phyloP scores from a whole-genome alignment of 371 early-diverging fungal species.

The Rhizopus sp. region DNA sequence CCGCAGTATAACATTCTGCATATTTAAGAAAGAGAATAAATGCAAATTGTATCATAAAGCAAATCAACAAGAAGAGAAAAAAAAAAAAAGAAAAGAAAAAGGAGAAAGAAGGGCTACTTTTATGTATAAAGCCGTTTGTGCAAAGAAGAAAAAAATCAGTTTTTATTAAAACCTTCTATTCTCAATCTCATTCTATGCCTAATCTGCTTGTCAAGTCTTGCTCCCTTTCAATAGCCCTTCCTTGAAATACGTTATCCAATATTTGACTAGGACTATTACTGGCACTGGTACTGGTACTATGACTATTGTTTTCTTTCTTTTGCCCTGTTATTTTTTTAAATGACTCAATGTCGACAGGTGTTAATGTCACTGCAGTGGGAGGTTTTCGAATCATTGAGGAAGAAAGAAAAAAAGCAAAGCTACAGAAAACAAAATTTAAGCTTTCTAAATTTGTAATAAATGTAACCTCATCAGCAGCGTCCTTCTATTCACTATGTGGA shows the following conservation, averaged over 20 bases:
- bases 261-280: not conserved
- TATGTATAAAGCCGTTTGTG: slow-evolving; percentile 2
- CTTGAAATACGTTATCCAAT: slow-evolving; percentile 12
- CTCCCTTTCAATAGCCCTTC: not conserved
- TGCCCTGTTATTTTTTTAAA: slow-evolving; percentile 8
- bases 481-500: too few relatives aligned
- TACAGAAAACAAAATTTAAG: too few relatives aligned
- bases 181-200: slow-evolving; percentile 6
- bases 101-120: not conserved
- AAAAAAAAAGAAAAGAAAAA: slow-evolving; percentile 1
- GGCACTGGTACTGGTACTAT: not conserved
- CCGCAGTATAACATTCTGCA: slow-evolving; percentile 13
- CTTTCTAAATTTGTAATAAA: too few relatives aligned
- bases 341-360: slow-evolving; percentile 12
- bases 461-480: too few relatives aligned
- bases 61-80: slow-evolving; percentile 4
- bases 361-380: slow-evolving; percentile 15
- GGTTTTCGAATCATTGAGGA: slow-evolving; percentile 14
- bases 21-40: slow-evolving; percentile 2
- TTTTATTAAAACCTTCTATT: slow-evolving; percentile 14
- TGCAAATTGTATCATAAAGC: slow-evolving; percentile 6
- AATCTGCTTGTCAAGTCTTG: slow-evolving; percentile 1
- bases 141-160: not conserved
- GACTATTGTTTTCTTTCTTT: slow-evolving; percentile 1
- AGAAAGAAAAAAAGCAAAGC: not conserved